Base-by-base conservation (phyloP, 176 grass and related monocot species). In the Puccinellia tenuiflora region DNA sequence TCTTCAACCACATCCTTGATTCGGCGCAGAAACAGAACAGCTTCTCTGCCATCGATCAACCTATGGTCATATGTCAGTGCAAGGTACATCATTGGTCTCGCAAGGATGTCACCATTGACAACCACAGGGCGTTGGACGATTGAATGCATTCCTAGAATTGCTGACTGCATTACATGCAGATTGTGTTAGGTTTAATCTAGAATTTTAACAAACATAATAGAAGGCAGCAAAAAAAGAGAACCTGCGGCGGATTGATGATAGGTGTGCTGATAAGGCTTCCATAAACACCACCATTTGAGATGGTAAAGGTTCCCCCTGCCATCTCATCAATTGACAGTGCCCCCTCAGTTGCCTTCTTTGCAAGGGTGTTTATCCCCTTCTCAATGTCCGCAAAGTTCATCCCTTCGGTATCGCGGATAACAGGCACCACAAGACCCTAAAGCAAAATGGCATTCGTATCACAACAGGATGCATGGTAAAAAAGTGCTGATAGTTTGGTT, bases 221-320 rank as follows among this genome's bases (percentile, higher is more conserved):
- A 60, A 38, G 28, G 64, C 28, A 76, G 20, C 18, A 22, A 64
- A 50, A n/a, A 31, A 21, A 4, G 15, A 67, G 70, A 75, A 96
- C 93, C 78, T 96, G 93, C 56, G 93, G 93, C 6, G 93, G 90
- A 42, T 96, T 96, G 42, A 96, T 96, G 57, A 96, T 96, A 13
- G 93, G 93, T 24, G 93, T 92, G 77, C 90, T 92, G 79, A 96
- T 77, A 83, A 96, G 93, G 79, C 93, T 96, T 77, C 93, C 93
- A 76, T 96, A 96, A 34, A 96, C 90, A 24, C 93, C 93, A 5
- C 93, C 93, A 38, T 96, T 96, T 38, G 93, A 96, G 35, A 96
- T 96, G 25, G 93, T 96, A 42, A 96, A 96, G 18, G 93, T 90
- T 35, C 93, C 93, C 29, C 93, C 93, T 81, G 90, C 93, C 93